Conservation (phyloP, 139 green algal genomes). For the Chlamydomonas asymmetrica region DNA sequence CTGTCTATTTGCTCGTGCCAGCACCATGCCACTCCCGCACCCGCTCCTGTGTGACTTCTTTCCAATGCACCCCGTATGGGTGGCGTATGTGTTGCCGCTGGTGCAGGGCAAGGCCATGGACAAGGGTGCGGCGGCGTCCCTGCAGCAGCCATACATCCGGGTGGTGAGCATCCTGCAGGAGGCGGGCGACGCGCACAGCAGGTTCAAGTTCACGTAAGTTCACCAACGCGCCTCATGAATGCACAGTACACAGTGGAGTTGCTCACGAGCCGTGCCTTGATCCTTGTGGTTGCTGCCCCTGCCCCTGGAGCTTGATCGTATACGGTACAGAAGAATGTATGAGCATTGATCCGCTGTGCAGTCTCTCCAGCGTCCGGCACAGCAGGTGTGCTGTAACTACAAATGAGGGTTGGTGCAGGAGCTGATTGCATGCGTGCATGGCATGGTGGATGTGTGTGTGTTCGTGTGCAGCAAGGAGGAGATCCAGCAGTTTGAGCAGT, state of each 20-base stretch:
- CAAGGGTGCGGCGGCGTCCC: conserved; percentile 55
- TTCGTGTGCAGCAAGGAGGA: conserved; percentile 54
- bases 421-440: too few relatives aligned
- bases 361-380: too few relatives aligned
- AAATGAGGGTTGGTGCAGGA: too few relatives aligned
- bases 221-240: too few relatives aligned
- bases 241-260: too few relatives aligned
- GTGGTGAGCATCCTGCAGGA: conserved; percentile 86
- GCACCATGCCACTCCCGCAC: conserved; percentile 6
- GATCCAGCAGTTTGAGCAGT: conserved; percentile 87
- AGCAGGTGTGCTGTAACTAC: too few relatives aligned
- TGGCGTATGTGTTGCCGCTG: too few relatives aligned
- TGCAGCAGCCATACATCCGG: conserved; percentile 94
- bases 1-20: too few relatives aligned
- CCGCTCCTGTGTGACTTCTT: not conserved
- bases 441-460: not conserved
- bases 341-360: too few relatives aligned
- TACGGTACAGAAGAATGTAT: too few relatives aligned
- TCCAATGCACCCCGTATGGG: not conserved
- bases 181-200: conserved; percentile 68
- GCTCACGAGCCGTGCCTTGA: not conserved
- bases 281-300: not conserved
- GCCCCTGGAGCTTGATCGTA: too few relatives aligned
- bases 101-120: conserved; percentile 51
- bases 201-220: conserved; percentile 73